Percentiles rank a stretch among this genome's conserved stretches.
Conservation (phyloP, 495 filamentous ascomycete species). For the Echria macrotheca region DNA sequence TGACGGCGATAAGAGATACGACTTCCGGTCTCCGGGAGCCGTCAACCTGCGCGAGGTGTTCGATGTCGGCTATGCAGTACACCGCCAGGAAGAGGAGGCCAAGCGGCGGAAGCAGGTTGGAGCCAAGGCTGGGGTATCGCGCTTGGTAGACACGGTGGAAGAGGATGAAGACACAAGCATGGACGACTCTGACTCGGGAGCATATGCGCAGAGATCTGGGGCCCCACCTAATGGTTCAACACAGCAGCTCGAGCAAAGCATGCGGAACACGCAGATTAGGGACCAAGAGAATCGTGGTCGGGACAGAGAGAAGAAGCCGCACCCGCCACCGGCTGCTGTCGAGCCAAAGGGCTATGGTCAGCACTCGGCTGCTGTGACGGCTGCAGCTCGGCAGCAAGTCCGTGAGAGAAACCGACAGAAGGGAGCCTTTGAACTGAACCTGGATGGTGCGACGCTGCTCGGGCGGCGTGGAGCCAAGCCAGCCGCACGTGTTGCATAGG, state of each 20-base stretch:
- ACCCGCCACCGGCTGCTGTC: constrained; percentile 32
- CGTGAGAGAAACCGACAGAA: constrained; percentile 51
- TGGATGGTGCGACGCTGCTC: constrained; percentile 83
- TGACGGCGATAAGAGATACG: constrained; percentile 62
- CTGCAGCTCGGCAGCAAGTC: constrained; percentile 73
- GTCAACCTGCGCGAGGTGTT: constrained; percentile 96
- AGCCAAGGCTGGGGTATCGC: constrained; percentile 41
- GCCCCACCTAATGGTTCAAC: constrained; percentile 49
- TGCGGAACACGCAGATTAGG: constrained; percentile 73
- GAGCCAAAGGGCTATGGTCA: constrained; percentile 72
- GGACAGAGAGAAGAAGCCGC: constrained; percentile 35
- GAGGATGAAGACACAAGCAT: constrained; percentile 52
- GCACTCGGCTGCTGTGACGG: constrained; percentile 69
- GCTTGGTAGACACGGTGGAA: constrained; percentile 60
- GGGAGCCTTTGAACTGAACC: constrained; percentile 80
- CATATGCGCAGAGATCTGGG: constrained; percentile 58
- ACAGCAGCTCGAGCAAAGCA: constrained; percentile 74
- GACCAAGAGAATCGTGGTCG: constrained; percentile 48
- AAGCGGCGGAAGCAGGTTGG: constrained; percentile 83
- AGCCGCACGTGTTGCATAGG: constrained; percentile 35
- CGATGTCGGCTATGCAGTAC: constrained; percentile 93
- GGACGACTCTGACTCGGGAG: constrained; percentile 47
- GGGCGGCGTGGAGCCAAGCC: constrained; percentile 64
- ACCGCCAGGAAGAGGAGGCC: constrained; percentile 91
- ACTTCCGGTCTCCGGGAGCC: constrained; percentile 93